phyloP scores from a whole-genome alignment of 2,329 filamentous ascomycete genomes.

The Diaporthe vaccinii region DNA sequence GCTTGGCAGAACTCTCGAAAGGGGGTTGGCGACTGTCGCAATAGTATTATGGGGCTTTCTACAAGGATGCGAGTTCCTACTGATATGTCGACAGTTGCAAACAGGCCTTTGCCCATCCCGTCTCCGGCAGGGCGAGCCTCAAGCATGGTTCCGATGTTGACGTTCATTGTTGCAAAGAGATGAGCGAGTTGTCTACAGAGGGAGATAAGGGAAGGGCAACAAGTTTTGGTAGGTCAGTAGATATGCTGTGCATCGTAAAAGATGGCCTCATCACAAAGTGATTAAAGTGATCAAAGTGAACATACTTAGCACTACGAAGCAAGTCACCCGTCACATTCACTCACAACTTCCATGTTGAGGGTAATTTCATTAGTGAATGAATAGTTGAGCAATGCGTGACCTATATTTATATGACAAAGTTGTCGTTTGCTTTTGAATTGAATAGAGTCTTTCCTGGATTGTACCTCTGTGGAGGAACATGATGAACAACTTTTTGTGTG shows the following conservation, averaged over 20 bases:
- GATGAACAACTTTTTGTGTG: background rate
- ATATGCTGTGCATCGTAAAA: background rate
- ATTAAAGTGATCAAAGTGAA: background rate
- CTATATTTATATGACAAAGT: background rate
- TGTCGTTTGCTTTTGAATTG: background rate
- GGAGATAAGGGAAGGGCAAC: background rate
- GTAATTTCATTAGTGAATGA: fast-evolving
- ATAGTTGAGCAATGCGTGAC: no score
- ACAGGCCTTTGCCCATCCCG: constrained; percentile 22
- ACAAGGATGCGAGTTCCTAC: constrained; percentile 17
- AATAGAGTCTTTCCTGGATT: background rate
- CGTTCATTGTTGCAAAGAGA: no score
- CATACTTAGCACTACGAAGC: background rate
- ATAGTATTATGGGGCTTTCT: constrained; percentile 2
- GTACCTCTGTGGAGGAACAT: background rate
- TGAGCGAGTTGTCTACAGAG: background rate
- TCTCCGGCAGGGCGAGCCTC: background rate
- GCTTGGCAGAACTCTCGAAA: background rate
- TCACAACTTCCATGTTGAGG: background rate
- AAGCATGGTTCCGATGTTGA: background rate
- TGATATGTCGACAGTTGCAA: constrained; percentile 25
- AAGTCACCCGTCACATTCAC: background rate
- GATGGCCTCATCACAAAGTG: background rate
- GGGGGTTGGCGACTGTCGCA: background rate
- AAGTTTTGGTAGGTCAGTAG: no score